Evolutionary conservation across 768 basidiomycete genomes (phyloP).

Genomic region (Russula sp.): DNA sequence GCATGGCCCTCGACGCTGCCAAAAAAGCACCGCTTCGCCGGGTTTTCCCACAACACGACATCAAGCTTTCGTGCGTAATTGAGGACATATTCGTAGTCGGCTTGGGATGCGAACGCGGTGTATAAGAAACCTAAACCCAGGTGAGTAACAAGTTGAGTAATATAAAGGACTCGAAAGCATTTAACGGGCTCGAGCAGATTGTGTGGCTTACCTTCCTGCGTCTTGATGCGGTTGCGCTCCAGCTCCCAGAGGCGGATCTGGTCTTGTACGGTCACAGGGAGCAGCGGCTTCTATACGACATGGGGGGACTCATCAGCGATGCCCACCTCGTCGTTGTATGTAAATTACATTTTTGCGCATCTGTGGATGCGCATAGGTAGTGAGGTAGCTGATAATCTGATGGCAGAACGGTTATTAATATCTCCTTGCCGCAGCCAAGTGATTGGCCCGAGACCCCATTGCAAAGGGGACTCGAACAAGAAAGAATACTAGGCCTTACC

Average conservation of each 20-base stretch:
- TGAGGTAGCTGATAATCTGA: slow-evolving; percentile 93
- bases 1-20: slow-evolving; percentile 73
- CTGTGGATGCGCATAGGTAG: slow-evolving; percentile 94
- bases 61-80: slow-evolving; percentile 81
- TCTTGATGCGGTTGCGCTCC: slow-evolving; percentile 87
- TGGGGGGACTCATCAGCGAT: not conserved
- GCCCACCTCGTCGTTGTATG: slow-evolving; percentile 11
- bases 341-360: slow-evolving; percentile 86
- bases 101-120: slow-evolving; percentile 79
- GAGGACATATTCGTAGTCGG: slow-evolving; percentile 83
- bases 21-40: slow-evolving; percentile 75
- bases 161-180: not conserved
- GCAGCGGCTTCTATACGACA: slow-evolving; percentile 69
- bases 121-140: slow-evolving; percentile 71
- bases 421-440: not conserved
- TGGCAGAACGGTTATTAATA: slow-evolving; percentile 16
- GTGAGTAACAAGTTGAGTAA: not conserved
- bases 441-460: not conserved
- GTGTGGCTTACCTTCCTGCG: slow-evolving; percentile 69
- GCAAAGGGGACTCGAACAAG: not conserved
- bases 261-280: slow-evolving; percentile 97
- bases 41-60: slow-evolving; percentile 81
- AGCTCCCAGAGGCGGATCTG: slow-evolving; percentile 97
- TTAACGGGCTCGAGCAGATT: not conserved
- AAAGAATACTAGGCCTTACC: slow-evolving; percentile 45